Conservation (phyloP, 2,329 filamentous ascomycete species). For the Pyrenophora seminiperda region DNA sequence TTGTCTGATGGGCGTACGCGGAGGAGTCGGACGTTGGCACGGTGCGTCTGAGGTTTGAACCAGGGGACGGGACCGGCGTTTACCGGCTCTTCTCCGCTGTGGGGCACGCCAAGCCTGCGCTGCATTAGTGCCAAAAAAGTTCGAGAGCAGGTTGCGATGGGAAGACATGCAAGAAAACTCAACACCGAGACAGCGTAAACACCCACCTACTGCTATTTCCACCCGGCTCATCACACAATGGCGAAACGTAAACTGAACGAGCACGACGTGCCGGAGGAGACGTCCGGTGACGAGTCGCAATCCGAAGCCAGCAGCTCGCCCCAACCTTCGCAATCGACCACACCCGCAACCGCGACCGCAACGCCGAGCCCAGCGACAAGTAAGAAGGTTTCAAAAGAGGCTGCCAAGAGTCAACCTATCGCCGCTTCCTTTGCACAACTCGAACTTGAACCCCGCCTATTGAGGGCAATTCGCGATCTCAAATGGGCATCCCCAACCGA, state of each 20-base stretch:
- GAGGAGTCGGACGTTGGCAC: background rate
- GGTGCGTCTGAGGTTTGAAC: background rate
- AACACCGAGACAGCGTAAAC: constrained; percentile 1
- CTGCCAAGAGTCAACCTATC: background rate
- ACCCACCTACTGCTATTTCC: background rate
- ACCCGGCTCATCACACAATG: background rate
- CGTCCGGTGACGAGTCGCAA: constrained; percentile 29
- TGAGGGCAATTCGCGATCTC: constrained; percentile 84
- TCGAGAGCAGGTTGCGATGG: constrained; percentile 9
- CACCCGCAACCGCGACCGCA: background rate
- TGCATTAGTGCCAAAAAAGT: constrained; percentile 30
- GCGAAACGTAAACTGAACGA: constrained; percentile 58
- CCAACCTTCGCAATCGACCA: background rate
- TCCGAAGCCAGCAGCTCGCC: constrained; percentile 19
- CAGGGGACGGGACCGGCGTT: background rate
- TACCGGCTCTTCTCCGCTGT: constrained; percentile 14
- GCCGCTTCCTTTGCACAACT: constrained; percentile 71
- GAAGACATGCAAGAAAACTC: constrained; percentile 7
- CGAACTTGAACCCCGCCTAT: constrained; percentile 79
- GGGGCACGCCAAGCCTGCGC: constrained; percentile 12
- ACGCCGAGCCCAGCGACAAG: background rate
- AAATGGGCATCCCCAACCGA: constrained; percentile 86
- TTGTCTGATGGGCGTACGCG: too few species aligned
- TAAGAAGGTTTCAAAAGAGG: constrained; percentile 9
- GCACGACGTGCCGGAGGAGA: constrained; percentile 52